Percentiles rank a stretch among this genome's conserved stretches.
Evolutionary conservation across 2,329 filamentous ascomycete species (phyloP).

Genomic region (Lomentospora prolificans): DNA sequence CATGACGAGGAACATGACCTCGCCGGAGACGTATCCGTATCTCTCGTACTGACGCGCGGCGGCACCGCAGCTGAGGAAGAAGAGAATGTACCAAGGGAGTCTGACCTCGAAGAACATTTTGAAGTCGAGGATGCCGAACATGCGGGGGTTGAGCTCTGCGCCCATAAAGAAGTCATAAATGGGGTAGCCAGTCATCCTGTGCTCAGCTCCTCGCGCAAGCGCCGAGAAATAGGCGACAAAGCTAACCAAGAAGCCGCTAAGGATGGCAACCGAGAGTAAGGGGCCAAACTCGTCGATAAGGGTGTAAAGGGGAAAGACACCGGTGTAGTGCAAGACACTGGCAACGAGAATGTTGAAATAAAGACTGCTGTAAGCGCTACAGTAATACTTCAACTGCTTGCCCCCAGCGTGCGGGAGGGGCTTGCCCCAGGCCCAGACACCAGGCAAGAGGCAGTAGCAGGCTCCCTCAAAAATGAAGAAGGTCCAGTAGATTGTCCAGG

Average conservation of each 20-base stretch:
- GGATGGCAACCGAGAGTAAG: conserved; percentile 83
- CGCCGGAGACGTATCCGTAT: conserved; percentile 78
- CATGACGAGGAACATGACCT: conserved; percentile 75
- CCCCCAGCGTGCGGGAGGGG: conserved; percentile 72
- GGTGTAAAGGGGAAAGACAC: conserved; percentile 80
- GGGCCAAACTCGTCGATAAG: conserved; percentile 93
- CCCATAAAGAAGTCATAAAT: conserved; percentile 95
- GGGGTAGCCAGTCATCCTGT: conserved; percentile 82
- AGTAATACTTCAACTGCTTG: conserved; percentile 88
- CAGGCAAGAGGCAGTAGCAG: conserved; percentile 78
- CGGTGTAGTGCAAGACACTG: conserved; percentile 66
- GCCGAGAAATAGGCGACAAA: conserved; percentile 82
- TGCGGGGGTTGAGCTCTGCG: conserved; percentile 76
- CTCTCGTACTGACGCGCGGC: conserved; percentile 75
- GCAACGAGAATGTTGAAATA: conserved; percentile 73
- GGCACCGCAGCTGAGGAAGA: conserved; percentile 65
- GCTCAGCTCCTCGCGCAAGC: conserved; percentile 66
- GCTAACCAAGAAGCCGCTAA: conserved; percentile 77
- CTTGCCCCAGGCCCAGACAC: conserved; percentile 81
- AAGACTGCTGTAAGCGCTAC: conserved; percentile 78
- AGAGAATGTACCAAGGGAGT: conserved; percentile 84
- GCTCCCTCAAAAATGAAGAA: conserved; percentile 80
- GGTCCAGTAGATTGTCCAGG: conserved; percentile 90
- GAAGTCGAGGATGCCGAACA: conserved; percentile 82
- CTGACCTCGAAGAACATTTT: conserved; percentile 97